Evolutionary conservation across 169 alveolate species (phyloP), one percentile per base, ranked within the genome.

Genomic region (Ichthyophthirius multifiliis): DNA sequence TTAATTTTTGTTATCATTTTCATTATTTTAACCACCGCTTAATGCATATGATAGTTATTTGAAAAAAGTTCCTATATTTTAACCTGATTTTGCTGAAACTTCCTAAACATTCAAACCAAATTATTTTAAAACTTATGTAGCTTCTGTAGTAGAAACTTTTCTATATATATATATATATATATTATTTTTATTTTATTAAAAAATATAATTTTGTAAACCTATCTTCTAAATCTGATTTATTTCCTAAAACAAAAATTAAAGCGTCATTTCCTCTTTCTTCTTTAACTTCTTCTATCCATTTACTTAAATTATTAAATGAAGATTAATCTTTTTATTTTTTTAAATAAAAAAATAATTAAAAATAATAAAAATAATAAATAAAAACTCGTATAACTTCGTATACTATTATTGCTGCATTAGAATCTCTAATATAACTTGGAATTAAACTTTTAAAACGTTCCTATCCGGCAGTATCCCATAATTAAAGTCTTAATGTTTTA

Each of bases 401-500:
- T 31, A 96, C 98, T 23, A 98, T 96, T 13, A 98, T 97, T 9
- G 99, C 99, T 1, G 98, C 99, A 43, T 98, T 90, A 12, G 99
- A 95, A 87, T 98, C 99, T 44, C 99, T 93, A 27, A 98, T 97
- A 85, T 98, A 98, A 45, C 97, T 91, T n/a, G 99, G 99, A 82
- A 98, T 98, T 75, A 98, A 93, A 39, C 97, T 85, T 65, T 98
- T 90, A 93, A 98, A 98, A 30, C 99, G 89, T 82, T 98, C 99
- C 87, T 98, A 99, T 5, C 99, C 99, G 3, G 99, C 99, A 10
- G 99, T 98, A 91, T 98, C 99, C 99, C 99, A 98, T 67, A 98
- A 90, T 87, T 98, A 98, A 35, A 98, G 96, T 45, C 99, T 93
- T 47, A 98, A 96, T 7, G 98, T 97, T 75, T 97, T 93, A 81